phyloP scores from a whole-genome alignment of 2,329 filamentous ascomycete genomes.

The Xylogone sp. region DNA sequence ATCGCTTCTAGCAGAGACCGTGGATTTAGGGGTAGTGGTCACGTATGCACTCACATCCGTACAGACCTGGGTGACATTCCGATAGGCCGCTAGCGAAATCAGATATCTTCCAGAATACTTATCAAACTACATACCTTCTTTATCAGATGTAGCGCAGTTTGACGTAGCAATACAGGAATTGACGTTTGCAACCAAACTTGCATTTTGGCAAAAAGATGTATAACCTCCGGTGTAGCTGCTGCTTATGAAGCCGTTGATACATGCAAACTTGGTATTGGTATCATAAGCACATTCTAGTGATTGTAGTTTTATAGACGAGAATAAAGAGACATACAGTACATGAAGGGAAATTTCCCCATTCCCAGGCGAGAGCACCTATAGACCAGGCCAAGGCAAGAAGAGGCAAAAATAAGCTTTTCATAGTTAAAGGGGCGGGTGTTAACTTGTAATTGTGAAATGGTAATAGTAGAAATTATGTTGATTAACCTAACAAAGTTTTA shows the following conservation, averaged over 20 bases:
- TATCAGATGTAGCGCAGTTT: slow-evolving; percentile 5
- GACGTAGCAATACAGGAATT: slow-evolving; percentile 7
- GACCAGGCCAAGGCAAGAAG: no score
- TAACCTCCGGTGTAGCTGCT: neutral
- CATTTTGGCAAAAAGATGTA: slow-evolving; percentile 5
- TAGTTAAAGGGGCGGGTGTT: no score
- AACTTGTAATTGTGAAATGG: no score
- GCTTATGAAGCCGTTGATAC: slow-evolving; percentile 3
- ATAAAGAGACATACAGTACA: no score
- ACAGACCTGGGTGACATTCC: slow-evolving; percentile 4
- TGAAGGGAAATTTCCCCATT: no score
- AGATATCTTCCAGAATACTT: neutral
- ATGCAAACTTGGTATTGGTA: slow-evolving; percentile 4
- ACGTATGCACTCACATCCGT: slow-evolving; percentile 1
- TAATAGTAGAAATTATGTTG: no score
- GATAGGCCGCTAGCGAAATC: slow-evolving; percentile 2
- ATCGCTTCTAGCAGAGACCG: neutral
- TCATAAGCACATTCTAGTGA: no score
- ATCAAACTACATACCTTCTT: slow-evolving; percentile 4
- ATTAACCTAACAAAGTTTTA: no score
- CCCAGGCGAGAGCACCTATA: no score
- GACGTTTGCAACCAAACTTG: slow-evolving; percentile 1
- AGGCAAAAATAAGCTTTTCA: no score
- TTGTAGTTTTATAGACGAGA: no score
- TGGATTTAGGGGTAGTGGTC: slow-evolving; percentile 4